These are phyloP conservation scores for Myriosclerotinia curreyana DNA, from an alignment of 2,329 filamentous ascomycete species.

Conservation along the genomic window DNA sequence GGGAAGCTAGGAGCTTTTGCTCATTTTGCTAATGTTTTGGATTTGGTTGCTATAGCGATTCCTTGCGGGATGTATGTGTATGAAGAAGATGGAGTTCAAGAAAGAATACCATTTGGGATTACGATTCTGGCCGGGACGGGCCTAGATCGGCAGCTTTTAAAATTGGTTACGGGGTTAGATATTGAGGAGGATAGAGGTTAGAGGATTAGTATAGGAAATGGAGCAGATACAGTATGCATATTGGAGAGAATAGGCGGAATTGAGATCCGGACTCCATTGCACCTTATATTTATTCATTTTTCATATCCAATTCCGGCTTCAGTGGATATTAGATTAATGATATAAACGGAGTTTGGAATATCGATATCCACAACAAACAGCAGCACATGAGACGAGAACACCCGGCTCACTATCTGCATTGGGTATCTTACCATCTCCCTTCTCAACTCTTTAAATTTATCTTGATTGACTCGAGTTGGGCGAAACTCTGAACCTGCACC, in stretches of 20 bases:
- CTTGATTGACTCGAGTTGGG: no score
- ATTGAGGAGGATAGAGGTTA: constrained; percentile 20
- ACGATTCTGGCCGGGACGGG: constrained; percentile 44
- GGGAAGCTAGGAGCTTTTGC: constrained; percentile 49
- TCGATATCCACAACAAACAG: not conserved
- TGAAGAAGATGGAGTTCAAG: constrained; percentile 11
- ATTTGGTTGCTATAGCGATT: constrained; percentile 46
- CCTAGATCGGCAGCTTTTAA: constrained; percentile 43
- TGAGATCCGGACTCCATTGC: not conserved
- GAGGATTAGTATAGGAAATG: not conserved
- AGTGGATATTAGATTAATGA: not conserved
- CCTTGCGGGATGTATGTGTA: constrained; percentile 34
- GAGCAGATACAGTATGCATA: not conserved
- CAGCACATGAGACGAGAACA: not conserved
- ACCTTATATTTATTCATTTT: not conserved
- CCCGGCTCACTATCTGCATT: no score
- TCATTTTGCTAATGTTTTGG: constrained; percentile 55
- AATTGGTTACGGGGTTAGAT: constrained; percentile 37
- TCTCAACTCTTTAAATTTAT: no score
- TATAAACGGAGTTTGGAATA: not conserved
- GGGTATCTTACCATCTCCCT: no score
- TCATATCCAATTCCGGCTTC: not conserved
- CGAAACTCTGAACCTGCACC: no score
- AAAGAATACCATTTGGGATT: constrained; percentile 45
- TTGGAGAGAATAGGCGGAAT: not conserved